phyloP scores from a whole-genome alignment of 2,329 filamentous ascomycete genomes.

The Apiospora kogelbergensis region DNA sequence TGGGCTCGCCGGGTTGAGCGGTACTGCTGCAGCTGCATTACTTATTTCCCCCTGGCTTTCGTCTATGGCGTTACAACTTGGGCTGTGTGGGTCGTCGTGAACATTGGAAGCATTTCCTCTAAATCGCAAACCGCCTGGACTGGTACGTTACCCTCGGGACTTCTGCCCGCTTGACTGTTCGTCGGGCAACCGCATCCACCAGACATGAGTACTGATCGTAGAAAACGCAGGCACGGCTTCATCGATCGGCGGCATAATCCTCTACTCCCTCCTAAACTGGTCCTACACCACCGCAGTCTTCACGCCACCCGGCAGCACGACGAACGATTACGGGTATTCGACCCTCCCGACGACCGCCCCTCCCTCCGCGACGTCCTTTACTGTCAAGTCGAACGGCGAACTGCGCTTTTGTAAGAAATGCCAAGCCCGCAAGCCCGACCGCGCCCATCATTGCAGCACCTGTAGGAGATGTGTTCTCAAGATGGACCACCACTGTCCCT shows the following conservation, averaged over 20 bases:
- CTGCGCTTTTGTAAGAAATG: slow-evolving; percentile 97
- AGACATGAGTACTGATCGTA: slow-evolving; percentile 14
- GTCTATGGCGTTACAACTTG: slow-evolving; percentile 90
- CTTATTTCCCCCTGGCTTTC: slow-evolving; percentile 84
- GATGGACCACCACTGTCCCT: slow-evolving; percentile 99
- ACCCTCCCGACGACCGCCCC: slow-evolving; percentile 74
- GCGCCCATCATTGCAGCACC: slow-evolving; percentile 94
- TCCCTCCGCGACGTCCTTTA: slow-evolving; percentile 68
- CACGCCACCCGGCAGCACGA: slow-evolving; percentile 78
- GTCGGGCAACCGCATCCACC: not conserved
- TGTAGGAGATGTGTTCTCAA: slow-evolving; percentile 94
- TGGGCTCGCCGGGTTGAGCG: slow-evolving; percentile 75
- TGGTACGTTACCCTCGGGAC: slow-evolving; percentile 41
- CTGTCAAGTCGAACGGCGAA: slow-evolving; percentile 88
- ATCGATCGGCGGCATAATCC: slow-evolving; percentile 63
- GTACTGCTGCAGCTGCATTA: slow-evolving; percentile 75
- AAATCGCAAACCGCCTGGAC: slow-evolving; percentile 50
- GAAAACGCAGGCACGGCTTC: slow-evolving; percentile 47
- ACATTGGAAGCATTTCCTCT: slow-evolving; percentile 61
- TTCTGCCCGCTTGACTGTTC: not conserved
- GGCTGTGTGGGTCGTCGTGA: slow-evolving; percentile 85
- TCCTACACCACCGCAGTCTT: slow-evolving; percentile 94
- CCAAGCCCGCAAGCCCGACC: slow-evolving; percentile 89
- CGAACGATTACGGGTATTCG: slow-evolving; percentile 69
- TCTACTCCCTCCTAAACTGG: slow-evolving; percentile 81